Evolutionary conservation across 352 stramenopile genomes (phyloP), one percentile per base, ranked within the genome.

Genomic region (Blastocystis sp.): DNA sequence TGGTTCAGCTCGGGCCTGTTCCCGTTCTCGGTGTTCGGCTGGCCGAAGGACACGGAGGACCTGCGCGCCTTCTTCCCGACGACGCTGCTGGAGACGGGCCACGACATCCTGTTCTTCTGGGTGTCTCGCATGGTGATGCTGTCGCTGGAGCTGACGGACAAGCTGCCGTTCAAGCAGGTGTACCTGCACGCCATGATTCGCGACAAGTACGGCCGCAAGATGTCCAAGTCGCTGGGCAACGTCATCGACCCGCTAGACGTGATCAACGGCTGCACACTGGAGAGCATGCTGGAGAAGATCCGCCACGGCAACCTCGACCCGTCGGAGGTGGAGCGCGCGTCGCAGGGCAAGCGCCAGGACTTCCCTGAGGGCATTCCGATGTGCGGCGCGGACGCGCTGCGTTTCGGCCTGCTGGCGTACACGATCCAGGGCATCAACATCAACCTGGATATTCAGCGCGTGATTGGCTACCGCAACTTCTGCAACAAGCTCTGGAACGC

Each of bases 401-500:
- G 97, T 9, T 98, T 98, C 87, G 97, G 96, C 43, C 92, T 99
- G 17, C 92, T 98, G 6, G 95, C 95, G 17, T 98, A 98, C 88
- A 96, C 93, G 62, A 90, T 93, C 2, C 92, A 96, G 93, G 90
- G 94, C 64, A 94, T 96, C 62, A 96, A 99, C 91, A 98, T 99
- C 89, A 99, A 99, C 91, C 91, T 99, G 77, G 97, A 99, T 91
- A 98, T 99, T 90, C 97, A 98, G 79, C 94, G 96, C 82, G 93
- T 99, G 24, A 95, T 99, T 62, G 95, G 95, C 42, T 98, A 99
- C 91, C 94, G 97, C 79, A 97, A 98, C 91, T 99, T 99, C 91
- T 99, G 97, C 89, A 99, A 99, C 93, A 99, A 99, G 91, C 92
- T 99, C 40, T 99, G 97, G 97, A 99, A 99, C 91, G 97, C 96